Percentiles rank a stretch among this genome's conserved stretches.
Evolutionary conservation across 2,329 filamentous ascomycete species (phyloP).

Genomic region (Endothia cerciana): DNA sequence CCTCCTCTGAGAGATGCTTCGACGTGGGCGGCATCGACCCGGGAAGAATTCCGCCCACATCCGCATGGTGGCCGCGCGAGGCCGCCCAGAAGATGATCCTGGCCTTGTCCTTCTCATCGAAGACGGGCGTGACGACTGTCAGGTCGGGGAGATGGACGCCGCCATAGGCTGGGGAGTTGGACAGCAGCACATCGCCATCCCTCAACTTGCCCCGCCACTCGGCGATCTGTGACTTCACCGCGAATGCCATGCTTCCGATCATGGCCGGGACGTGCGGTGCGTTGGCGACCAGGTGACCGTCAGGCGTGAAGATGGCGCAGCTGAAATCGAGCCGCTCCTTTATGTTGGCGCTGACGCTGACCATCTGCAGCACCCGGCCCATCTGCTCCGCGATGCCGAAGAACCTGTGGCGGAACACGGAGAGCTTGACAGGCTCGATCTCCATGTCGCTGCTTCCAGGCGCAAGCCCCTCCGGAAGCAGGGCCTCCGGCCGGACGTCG

Average conservation of each 20-base stretch:
- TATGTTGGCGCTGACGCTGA: slow-evolving; percentile 54
- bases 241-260: slow-evolving; percentile 46
- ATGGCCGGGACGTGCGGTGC: slow-evolving; percentile 46
- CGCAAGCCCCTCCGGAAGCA: too few species aligned
- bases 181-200: slow-evolving; percentile 44
- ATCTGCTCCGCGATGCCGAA: slow-evolving; percentile 64
- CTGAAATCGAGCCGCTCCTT: slow-evolving; percentile 48
- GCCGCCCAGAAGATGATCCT: slow-evolving; percentile 44
- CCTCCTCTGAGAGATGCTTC: slow-evolving; percentile 48
- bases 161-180: slow-evolving; percentile 43
- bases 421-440: slow-evolving; percentile 55
- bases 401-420: slow-evolving; percentile 59
- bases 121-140: slow-evolving; percentile 46
- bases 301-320: slow-evolving; percentile 46
- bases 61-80: slow-evolving; percentile 43
- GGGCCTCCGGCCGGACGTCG: slow-evolving; percentile 33
- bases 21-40: slow-evolving; percentile 47
- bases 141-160: slow-evolving; percentile 46
- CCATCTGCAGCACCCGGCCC: slow-evolving; percentile 59
- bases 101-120: slow-evolving; percentile 32
- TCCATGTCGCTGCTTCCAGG: too few species aligned
- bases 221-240: slow-evolving; percentile 43
- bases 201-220: slow-evolving; percentile 39
- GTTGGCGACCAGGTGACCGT: slow-evolving; percentile 45
- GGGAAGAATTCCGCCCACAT: slow-evolving; percentile 28